phyloP scores from a whole-genome alignment of 371 early-diverging fungal genomes.

The Mucor velutinosus region DNA sequence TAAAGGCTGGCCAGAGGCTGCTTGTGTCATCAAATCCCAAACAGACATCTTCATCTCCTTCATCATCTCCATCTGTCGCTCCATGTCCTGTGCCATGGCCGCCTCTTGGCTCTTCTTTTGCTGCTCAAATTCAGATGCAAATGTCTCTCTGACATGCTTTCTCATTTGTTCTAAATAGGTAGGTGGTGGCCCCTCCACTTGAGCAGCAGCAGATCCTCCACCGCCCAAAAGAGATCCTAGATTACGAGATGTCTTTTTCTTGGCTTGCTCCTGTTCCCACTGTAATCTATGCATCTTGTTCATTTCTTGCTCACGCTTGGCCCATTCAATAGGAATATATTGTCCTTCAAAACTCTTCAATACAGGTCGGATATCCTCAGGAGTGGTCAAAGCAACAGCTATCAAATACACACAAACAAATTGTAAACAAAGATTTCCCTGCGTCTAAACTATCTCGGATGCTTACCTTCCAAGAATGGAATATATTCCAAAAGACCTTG shows the following conservation, averaged over 20 bases:
- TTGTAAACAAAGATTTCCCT: neutral
- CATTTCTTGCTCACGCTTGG: slow-evolving; percentile 69
- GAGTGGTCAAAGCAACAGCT: slow-evolving; percentile 73
- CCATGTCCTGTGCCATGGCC: slow-evolving; percentile 60
- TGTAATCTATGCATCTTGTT: slow-evolving; percentile 62
- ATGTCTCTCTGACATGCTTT: slow-evolving; percentile 60
- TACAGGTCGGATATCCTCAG: slow-evolving; percentile 77
- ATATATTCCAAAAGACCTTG: slow-evolving; percentile 80
- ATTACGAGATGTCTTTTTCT: slow-evolving; percentile 47
- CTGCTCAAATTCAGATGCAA: slow-evolving; percentile 53
- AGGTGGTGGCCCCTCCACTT: slow-evolving; percentile 50
- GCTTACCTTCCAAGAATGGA: slow-evolving; percentile 87
- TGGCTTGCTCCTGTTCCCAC: slow-evolving; percentile 75
- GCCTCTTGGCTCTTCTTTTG: slow-evolving; percentile 59
- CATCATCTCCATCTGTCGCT: slow-evolving; percentile 55
- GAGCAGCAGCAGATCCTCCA: slow-evolving; percentile 30
- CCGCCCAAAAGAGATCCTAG: slow-evolving; percentile 47
- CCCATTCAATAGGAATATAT: slow-evolving; percentile 74
- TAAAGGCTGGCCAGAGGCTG: slow-evolving; percentile 37
- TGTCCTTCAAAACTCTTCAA: slow-evolving; percentile 69
- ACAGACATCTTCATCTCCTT: slow-evolving; percentile 75
- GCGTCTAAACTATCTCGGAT: neutral
- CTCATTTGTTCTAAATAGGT: slow-evolving; percentile 60
- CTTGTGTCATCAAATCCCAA: slow-evolving; percentile 67
- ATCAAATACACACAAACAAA: neutral